phyloP scores from a whole-genome alignment of 2,329 filamentous ascomycete species.

The Apiospora kogelbergensis region DNA sequence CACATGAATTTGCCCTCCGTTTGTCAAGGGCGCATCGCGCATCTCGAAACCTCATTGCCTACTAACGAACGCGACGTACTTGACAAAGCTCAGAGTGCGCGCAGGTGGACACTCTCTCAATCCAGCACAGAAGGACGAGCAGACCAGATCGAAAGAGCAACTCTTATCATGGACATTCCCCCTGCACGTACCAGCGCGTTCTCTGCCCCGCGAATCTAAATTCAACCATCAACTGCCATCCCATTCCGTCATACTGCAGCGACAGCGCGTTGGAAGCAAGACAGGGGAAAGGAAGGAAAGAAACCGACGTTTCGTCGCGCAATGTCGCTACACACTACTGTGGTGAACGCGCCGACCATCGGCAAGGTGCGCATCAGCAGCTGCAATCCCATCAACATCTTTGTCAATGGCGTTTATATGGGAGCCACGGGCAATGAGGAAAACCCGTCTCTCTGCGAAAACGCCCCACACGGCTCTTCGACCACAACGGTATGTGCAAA shows the following conservation, averaged over 20 bases:
- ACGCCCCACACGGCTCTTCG: neutral
- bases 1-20: neutral
- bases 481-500: neutral
- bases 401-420: constrained; percentile 9
- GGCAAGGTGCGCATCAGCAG: constrained; percentile 21
- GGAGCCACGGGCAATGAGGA: neutral
- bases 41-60: neutral
- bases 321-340: constrained; percentile 7
- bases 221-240: neutral
- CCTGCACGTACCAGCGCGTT: constrained; percentile 4
- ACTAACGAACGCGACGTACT: neutral
- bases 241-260: neutral
- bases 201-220: neutral
- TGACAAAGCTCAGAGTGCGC: neutral
- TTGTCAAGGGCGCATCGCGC: neutral
- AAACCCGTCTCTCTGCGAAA: neutral
- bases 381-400: constrained; percentile 21
- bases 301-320: neutral
- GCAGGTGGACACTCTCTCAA: neutral
- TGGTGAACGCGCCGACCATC: constrained; percentile 6
- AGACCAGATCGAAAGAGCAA: neutral
- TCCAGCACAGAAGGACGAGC: neutral
- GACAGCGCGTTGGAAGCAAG: neutral
- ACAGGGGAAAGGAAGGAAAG: neutral
- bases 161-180: neutral